Base-by-base conservation (phyloP, 1,284 basidiomycete species). In the Stygiomarasmius scandens region DNA sequence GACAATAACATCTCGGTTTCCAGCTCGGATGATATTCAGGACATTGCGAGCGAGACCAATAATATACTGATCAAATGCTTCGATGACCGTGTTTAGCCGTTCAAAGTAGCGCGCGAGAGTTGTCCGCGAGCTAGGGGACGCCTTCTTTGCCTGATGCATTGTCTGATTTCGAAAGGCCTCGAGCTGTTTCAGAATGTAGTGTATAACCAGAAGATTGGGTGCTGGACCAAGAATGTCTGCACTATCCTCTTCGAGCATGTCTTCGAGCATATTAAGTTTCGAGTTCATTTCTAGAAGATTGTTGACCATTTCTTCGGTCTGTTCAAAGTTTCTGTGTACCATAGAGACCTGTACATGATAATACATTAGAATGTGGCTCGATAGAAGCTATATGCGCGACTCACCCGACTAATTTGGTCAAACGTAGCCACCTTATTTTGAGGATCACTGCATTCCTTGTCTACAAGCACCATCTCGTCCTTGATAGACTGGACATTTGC, bases 91-190 rank as follows among this genome's bases (percentile, higher is more conserved):
- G 65, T 93, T 93, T 8, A 99, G 79, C n/a, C 91, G 87, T 68
- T 93, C 91, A 70, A 99, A 98, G 80, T 91, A 90, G 45, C 85
- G 82, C 2, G 80, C 75, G 25, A 99, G 78, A 1, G 89, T 92
- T 52, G 78, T 77, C 50, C 89, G 82, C 2, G 87, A 86, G 34
- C 83, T 79, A 0, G 85, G 74, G n/a, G 87, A 88, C 14, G 91
- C 87, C 65, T 90, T 87, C 75, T 95, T 95, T 16, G 95, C 94
- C 69, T 95, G 89, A 66, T 95, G 93, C 80, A 96, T 85, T 10
- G 93, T 93, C 69, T 95, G 89, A 67, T 98, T 98, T 10, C 95
- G 85, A 76, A 99, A 99, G 5, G 83, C 82, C 70, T 98, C 96
- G 51, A 99, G 88, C 66, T 94, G 90, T 63, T 85, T 84, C 59